phyloP scores from a whole-genome alignment of 2,329 filamentous ascomycete species.

The Colletotrichum sp. region DNA sequence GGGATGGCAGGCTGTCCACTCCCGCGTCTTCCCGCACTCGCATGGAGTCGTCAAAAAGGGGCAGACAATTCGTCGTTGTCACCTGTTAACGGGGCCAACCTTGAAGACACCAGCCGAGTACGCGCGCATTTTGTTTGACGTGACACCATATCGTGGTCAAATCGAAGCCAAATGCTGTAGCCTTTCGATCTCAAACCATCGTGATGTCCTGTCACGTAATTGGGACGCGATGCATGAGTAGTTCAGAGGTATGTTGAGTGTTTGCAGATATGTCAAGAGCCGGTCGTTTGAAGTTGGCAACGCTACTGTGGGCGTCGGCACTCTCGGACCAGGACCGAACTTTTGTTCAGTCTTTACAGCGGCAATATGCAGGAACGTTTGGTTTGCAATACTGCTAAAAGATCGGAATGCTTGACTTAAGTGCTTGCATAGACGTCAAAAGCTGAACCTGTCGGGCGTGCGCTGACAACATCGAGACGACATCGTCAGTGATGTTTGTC shows the following conservation, averaged over 20 bases:
- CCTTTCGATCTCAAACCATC: not conserved
- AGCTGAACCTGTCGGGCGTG: not conserved
- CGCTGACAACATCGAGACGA: not conserved
- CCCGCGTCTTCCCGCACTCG: not conserved
- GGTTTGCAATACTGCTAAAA: too few relatives aligned
- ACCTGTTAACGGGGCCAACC: not conserved
- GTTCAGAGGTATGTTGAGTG: not conserved
- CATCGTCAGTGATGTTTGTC: not conserved
- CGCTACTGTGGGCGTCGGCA: not conserved
- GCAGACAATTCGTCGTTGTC: not conserved
- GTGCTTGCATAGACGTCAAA: not conserved
- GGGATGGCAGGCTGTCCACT: slow-evolving; percentile 14
- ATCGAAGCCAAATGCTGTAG: not conserved
- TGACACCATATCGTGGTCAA: not conserved
- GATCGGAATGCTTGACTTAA: not conserved
- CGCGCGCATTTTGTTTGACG: not conserved
- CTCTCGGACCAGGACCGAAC: not conserved
- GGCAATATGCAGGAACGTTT: not conserved
- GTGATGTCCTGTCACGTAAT: not conserved
- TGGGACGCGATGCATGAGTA: not conserved
- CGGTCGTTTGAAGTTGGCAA: not conserved
- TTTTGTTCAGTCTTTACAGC: not conserved
- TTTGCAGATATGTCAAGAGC: not conserved
- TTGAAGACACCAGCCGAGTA: not conserved
- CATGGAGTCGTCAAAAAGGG: not conserved